A percentile compares a stretch with the other conserved stretches of the same genome.
phyloP scores from a whole-genome alignment of 352 stramenopile species.

The Globisporangium okanoganense region DNA sequence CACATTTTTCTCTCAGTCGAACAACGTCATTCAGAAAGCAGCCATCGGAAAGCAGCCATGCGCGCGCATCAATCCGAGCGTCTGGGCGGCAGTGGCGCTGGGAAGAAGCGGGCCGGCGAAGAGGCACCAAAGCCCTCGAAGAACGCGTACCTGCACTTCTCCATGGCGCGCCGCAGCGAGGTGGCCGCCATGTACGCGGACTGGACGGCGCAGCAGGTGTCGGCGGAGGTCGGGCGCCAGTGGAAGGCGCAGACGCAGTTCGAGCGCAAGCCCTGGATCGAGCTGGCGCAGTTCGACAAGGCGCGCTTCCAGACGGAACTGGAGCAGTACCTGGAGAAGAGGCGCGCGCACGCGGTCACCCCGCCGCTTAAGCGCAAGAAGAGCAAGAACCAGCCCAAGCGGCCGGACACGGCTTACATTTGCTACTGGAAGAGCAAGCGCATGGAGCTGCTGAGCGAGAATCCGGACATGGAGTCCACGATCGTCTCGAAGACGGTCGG shows the following conservation, averaged over 20 bases:
- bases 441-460: constrained; percentile 32
- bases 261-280: constrained; percentile 44
- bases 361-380: constrained; percentile 34
- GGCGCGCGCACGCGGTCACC: constrained; percentile 8
- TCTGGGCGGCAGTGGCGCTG: not conserved
- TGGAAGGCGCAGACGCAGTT: constrained; percentile 42
- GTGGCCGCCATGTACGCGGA: constrained; percentile 26
- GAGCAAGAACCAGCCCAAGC: constrained; percentile 34
- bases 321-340: constrained; percentile 21
- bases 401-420: constrained; percentile 60
- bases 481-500: constrained; percentile 52
- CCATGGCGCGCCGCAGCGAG: constrained; percentile 27
- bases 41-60: not conserved
- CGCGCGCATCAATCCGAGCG: constrained; percentile 2
- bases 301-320: constrained; percentile 40
- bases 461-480: constrained; percentile 32
- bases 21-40: not conserved
- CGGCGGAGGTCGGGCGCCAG: constrained; percentile 40
- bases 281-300: constrained; percentile 60
- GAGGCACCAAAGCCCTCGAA: constrained; percentile 21
- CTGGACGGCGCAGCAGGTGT: constrained; percentile 47
- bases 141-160: constrained; percentile 56
- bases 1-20: too few relatives aligned
- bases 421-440: constrained; percentile 57
- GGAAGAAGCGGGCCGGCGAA: constrained; percentile 7